Conservation (phyloP, 306 rosid species). For the Mimosa pudica region DNA sequence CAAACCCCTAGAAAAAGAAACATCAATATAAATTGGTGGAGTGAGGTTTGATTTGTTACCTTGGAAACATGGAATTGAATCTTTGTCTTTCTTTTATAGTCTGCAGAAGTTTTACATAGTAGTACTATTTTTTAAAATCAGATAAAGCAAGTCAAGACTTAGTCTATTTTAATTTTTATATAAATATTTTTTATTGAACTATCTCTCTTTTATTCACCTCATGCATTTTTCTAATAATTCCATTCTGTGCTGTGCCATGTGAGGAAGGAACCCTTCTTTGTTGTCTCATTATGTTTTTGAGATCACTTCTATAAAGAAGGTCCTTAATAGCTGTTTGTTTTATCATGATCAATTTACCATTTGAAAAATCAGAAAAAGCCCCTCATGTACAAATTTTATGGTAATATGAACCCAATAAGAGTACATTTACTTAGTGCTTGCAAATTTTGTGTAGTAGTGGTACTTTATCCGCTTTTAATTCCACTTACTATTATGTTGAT, state of each 20-base stretch:
- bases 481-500: conserved; percentile 5
- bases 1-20: conserved; percentile 58
- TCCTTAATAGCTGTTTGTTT: background rate
- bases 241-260: background rate
- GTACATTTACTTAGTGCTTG: too few species aligned
- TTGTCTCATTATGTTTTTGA: background rate
- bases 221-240: too few species aligned
- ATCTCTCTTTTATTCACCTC: background rate
- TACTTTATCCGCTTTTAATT: too few species aligned
- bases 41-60: conserved; percentile 11
- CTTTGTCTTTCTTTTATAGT: background rate
- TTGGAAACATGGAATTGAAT: conserved; percentile 15
- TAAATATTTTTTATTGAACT: too few species aligned
- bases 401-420: too few species aligned
- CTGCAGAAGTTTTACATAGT: background rate
- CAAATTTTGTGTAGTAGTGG: too few species aligned
- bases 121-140: background rate
- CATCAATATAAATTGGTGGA: conserved; percentile 14
- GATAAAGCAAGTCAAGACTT: background rate
- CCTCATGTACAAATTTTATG: too few species aligned
- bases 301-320: background rate
- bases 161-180: too few species aligned
- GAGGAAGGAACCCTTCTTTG: background rate
- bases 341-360: background rate
- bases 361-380: too few species aligned